These are phyloP conservation scores for Ettlia oleoabundans DNA, from an alignment of 139 green algal species.

Conservation along the genomic window DNA sequence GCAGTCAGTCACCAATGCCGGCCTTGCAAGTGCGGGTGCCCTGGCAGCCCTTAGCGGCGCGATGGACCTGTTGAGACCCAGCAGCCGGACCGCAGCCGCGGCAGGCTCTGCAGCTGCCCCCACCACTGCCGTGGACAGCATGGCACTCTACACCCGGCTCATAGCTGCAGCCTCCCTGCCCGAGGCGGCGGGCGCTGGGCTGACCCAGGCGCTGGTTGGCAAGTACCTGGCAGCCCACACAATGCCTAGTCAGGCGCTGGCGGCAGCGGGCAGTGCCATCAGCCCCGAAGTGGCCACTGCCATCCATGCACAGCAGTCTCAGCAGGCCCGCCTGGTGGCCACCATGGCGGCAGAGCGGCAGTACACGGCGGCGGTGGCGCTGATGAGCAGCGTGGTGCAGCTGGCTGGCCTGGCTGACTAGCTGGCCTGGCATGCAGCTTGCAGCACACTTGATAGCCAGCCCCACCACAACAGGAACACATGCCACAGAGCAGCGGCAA, in stretches of 20 bases:
- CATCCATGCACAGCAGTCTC: background rate
- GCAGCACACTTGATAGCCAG: too few species aligned
- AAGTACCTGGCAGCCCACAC: constrained; percentile 16
- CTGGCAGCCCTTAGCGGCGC: too few species aligned
- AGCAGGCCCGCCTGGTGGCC: constrained; percentile 22
- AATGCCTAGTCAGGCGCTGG: background rate
- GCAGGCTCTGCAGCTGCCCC: background rate
- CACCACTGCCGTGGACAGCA: background rate
- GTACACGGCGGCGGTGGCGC: background rate
- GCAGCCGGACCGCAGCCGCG: too few species aligned
- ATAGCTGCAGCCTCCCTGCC: background rate
- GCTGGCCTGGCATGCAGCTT: too few species aligned
- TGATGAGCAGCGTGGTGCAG: constrained; percentile 25
- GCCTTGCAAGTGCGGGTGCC: too few species aligned
- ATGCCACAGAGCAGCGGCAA: too few species aligned
- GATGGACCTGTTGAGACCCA: too few species aligned
- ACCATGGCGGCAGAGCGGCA: constrained; percentile 2
- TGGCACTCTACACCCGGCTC: constrained; percentile 10
- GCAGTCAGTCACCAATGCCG: too few species aligned
- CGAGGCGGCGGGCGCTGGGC: background rate
- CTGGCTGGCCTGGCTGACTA: constrained; percentile 18
- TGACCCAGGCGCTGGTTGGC: constrained; percentile 7
- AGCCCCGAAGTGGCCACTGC: background rate
- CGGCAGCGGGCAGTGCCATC: background rate
- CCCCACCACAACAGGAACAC: too few species aligned